Base-by-base conservation (phyloP, 179 eudicot species). In the Carnegiea gigantea region DNA sequence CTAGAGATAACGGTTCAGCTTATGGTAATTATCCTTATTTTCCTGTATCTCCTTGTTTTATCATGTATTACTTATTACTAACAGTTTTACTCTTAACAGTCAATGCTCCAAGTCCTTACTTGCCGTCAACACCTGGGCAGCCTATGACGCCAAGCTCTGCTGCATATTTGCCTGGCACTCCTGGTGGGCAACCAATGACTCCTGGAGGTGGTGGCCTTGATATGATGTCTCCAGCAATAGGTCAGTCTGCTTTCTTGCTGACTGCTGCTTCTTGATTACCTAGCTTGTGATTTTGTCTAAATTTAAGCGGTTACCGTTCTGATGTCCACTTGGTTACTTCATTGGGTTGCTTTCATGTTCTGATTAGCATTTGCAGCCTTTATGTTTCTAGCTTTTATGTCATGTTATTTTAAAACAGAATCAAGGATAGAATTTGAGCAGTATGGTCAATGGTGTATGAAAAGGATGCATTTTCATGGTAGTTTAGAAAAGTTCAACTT, bases 121-220 rank as follows among this genome's bases (percentile, higher is more conserved):
- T 95, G 88, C 98, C 99, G 40, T 97, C 99, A 78, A 95, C 99
- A 30, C 99, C 99, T 79, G 98, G 93, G 36, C 97, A 93, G 78
- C 98, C 99, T 20, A 90, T 91, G 92, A 97, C 99, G 33, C 99
- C 99, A 74, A 92, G 94, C 81, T 97, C 99, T 33, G 94, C 92
- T n/a, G 80, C 90, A 21, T 97, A 89, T 86, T 87, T 95, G 77
- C 99, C 98, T 85, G 95, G 98, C 81, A 97, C 99, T 75, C 99
- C 99, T 83, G 99, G 97, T 62, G 99, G 98, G 73, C 99, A 93
- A 79, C 99, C 99, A 4, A 95, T 95, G 98, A 97, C 99, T 72
- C 99, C 99, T 76, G 99, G 97, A 70, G 90, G 95, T 75, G 95
- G 92, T 77, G 97, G 96, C 68, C 88, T 97, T 88, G 98, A 97